Base-by-base conservation (phyloP, 1,139 yeast genomes). In the Petasospora rhodanensis region DNA sequence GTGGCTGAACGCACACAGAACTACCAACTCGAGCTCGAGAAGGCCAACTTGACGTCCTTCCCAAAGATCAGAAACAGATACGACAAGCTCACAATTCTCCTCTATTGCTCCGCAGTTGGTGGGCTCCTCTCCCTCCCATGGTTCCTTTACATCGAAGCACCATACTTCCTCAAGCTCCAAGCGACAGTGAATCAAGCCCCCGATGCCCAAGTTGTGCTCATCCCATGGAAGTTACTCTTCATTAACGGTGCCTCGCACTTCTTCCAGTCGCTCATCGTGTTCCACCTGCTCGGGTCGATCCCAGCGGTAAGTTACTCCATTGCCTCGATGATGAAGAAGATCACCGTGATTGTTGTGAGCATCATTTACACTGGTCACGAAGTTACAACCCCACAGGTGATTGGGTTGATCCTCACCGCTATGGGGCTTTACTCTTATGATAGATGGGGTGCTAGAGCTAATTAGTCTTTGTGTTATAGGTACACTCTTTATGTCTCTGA, bases 221-320 rank as follows among this genome's bases (percentile, higher is more conserved):
- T 61, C 6, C 67, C 68, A 2, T 62, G 64, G 64, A 40, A 33
- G 7, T 35, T 61, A n/a, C 45, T 61, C 15, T 31, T 60, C n/a
- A 35, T 61, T 5, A 61, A 89, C 57, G 96, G 97, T 3, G 48
- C 79, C 5, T 74, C 89, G 19, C 98, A 91, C 62, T 89, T 87
- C 52, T 56, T 79, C 37, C 98, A 91, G 62, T 82, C 94, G 31
- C 64, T 89, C 51, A 70, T 89, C 35, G 95, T 96, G 21, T 91
- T 87, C 61, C 95, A 86, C 60, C 74, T 91, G 26, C 66, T 91
- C 45, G 96, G 97, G 16, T 69, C 81, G 54, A 77, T 91, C 21
- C 79, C 93, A n/a, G 93, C 97, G 0, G 84, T 91, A 31, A 84
- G 93, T 38, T 91, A 91, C 60, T 83, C 95, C 18, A 86, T 91